Percentiles rank a stretch among this genome's conserved stretches.
Evolutionary conservation across 768 basidiomycete genomes (phyloP).

Genomic region (Lyophyllum atratum): DNA sequence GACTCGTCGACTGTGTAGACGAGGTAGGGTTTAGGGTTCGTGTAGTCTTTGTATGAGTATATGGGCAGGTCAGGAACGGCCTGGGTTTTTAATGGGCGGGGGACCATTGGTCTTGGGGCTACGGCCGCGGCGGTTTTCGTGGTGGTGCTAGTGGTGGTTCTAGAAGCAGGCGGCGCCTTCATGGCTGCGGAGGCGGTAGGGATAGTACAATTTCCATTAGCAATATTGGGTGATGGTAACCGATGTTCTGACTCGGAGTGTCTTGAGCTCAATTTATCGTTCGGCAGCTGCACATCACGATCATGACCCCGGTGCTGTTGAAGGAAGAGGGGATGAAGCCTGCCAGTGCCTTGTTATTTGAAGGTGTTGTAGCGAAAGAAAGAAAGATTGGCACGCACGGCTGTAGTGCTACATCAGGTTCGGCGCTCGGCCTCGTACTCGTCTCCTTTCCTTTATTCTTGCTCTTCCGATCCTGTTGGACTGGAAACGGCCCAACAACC

Average conservation of each 20-base stretch:
- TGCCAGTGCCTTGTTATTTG: neutral
- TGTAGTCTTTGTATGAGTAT: conserved; percentile 32
- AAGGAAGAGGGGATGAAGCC: conserved; percentile 4
- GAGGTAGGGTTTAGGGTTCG: conserved; percentile 20
- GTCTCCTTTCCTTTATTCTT: neutral
- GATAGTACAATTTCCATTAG: no score
- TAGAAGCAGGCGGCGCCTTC: no score
- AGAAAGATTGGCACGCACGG: neutral
- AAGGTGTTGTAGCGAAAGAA: neutral
- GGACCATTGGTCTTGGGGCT: neutral
- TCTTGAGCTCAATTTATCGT: no score
- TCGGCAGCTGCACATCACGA: neutral
- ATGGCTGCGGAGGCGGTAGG: no score
- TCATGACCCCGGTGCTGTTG: neutral
- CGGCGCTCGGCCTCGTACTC: neutral
- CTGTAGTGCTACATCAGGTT: neutral
- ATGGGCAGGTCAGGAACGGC: conserved; percentile 13
- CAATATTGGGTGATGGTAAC: no score
- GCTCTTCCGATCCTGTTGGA: neutral
- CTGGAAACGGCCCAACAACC: conserved; percentile 11
- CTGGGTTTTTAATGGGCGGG: neutral
- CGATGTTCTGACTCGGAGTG: no score
- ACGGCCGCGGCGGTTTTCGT: neutral
- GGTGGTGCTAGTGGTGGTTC: no score
- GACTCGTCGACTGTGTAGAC: conserved; percentile 30